Evolutionary conservation across 2,329 filamentous ascomycete genomes (phyloP), one percentile per base, ranked within the genome.

Genomic region (Laburnicola sp.): DNA sequence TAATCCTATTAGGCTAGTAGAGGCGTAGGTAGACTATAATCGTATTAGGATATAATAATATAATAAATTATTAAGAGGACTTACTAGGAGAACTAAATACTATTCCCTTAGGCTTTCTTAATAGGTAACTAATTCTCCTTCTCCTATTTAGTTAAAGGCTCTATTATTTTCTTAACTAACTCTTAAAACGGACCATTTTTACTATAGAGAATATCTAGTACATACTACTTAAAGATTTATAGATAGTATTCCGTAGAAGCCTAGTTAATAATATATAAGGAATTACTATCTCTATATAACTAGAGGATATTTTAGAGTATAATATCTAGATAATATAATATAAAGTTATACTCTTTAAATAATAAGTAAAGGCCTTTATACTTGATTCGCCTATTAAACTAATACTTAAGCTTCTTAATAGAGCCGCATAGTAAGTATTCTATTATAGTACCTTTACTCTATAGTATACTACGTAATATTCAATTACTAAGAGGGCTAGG

Each of bases 221-320:
- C 22, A 51, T 27, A 41, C 36, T 30, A 46, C 31, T 51, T 28
- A 30, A 51, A 51, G 21, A 47, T 42, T 36, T 43, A 30, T 23
- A 43, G 49, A 35, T 51, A 51, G 28, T 36, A 51, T 25, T 43
- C 49, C 4, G 49, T 37, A 43, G 49, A 46, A 25, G 42, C 42
- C 43, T 38, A 51, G 28, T 47, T 31, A 36, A 46, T 22, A 32
- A 51, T 37, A 47, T 31, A 46, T 10, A 51, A 37, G 6, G 32
- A 44, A 11, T 5, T 6, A 34, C 25, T 10, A 32, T 50, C 47
- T 35, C 26, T 27, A n/a, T 25, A 23, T 28, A 40, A 26, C 40
- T 22, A 39, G 21, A 50, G 4, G 22, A 50, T 45, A 36, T 50
- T 50, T 45, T 36, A 28, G 10, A 35, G 48, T 26, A 27, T 28